A percentile compares a stretch with the other conserved stretches of the same genome.
phyloP scores from a whole-genome alignment of 371 early-diverging fungal genomes.

The Mucor lusitanicus region DNA sequence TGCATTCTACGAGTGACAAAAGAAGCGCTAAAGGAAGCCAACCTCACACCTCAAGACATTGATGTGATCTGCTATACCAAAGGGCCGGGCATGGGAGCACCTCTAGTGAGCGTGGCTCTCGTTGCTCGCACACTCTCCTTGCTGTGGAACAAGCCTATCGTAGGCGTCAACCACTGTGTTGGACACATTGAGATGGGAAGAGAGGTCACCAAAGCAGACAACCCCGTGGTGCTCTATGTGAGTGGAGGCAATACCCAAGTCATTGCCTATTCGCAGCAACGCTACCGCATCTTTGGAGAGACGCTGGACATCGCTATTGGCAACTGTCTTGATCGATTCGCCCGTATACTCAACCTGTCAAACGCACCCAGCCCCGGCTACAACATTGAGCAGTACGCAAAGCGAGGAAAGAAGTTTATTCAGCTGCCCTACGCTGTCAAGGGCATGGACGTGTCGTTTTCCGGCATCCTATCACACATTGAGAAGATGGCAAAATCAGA shows the following conservation, averaged over 20 bases:
- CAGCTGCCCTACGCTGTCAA: slow-evolving; percentile 98
- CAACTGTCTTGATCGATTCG: slow-evolving; percentile 98
- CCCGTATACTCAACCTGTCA: slow-evolving; percentile 89
- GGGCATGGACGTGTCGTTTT: slow-evolving; percentile 99
- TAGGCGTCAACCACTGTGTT: slow-evolving; percentile 99
- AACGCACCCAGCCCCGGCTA: slow-evolving; percentile 99
- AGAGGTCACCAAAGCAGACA: slow-evolving; percentile 93
- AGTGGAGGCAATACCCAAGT: slow-evolving; percentile 99
- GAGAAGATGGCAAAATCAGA: slow-evolving; percentile 77
- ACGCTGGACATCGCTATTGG: slow-evolving; percentile 99
- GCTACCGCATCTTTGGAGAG: slow-evolving; percentile 99
- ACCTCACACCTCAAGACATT: slow-evolving; percentile 76
- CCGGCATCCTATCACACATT: slow-evolving; percentile 93
- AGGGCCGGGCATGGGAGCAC: slow-evolving; percentile 99
- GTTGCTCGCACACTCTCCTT: slow-evolving; percentile 95
- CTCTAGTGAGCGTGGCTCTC: slow-evolving; percentile 89
- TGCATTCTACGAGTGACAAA: slow-evolving; percentile 80
- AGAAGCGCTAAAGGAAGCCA: slow-evolving; percentile 81
- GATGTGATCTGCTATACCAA: slow-evolving; percentile 98
- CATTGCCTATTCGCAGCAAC: slow-evolving; percentile 93
- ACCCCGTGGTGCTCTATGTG: slow-evolving; percentile 99
- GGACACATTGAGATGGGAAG: slow-evolving; percentile 99
- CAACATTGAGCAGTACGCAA: slow-evolving; percentile 97
- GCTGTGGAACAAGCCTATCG: slow-evolving; percentile 92
- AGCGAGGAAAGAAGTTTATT: slow-evolving; percentile 86